Base-by-base conservation (phyloP, 805 yeast species). In the Clavispora asparagi region DNA sequence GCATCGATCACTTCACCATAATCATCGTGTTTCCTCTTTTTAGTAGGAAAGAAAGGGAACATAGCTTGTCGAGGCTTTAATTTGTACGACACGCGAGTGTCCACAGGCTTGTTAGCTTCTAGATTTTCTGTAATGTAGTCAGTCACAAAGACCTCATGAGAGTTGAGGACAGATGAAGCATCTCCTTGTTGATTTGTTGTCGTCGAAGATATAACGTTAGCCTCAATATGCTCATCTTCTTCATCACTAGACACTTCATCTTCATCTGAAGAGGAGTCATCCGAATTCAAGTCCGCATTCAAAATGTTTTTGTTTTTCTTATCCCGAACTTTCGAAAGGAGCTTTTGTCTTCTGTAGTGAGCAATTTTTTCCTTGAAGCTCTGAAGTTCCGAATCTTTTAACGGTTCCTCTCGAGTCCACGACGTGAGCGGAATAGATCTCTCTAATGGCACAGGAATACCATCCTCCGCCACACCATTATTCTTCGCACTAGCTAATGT, bases 1-100 rank as follows among this genome's bases (percentile, higher is more conserved):
- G 76, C 76, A 50, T 84, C 82, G 17, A 91, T 82, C 1, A 83
- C 66, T 46, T 81, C 83, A 28, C 99, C 99, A 62, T 92, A 94
- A 53, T 92, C 97, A 60, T 94, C 98, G 40, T 75, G 68, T 53
- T 85, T 80, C 23, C 77, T 68, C 54, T 79, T 78, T 41, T 73
- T 76, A 7, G 59, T 50, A 25, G 78, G 76, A 33, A 79, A 68
- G 54, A 71, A 85, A 11, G 96, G 98, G 59, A 92, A 94, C 87
- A 86, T 84, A 39, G 76, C 72, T 74, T 78, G 62, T 71, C 74
- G 64, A 59, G 77, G 63, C 71, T 78, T 57, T 62, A 71, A 66
- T 32, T 74, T 71, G 40, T 58, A 56, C 6, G 70, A 70, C 28
- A 71, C 56, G 41, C 77, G 70, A 38, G 83, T 77, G 57, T 84